These are phyloP conservation scores for Taiozyma onychis DNA, from an alignment of 1,139 yeast species.

Conservation along the genomic window DNA sequence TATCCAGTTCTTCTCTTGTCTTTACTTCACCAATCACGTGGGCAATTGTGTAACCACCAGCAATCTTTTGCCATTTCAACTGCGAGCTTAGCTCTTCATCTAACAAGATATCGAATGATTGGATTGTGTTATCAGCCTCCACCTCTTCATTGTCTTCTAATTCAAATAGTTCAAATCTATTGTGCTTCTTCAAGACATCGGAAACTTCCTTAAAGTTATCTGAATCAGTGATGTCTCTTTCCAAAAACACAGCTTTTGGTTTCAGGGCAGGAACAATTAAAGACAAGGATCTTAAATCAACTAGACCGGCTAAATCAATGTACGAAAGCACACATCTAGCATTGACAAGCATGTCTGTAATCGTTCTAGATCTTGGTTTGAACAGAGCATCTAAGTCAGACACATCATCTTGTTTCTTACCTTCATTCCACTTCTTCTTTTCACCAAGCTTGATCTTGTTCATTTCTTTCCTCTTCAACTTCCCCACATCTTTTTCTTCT, in stretches of 20 bases:
- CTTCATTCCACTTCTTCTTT: conserved; percentile 23
- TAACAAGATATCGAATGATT: conserved; percentile 66
- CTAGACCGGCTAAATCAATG: conserved; percentile 80
- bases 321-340: conserved; percentile 70
- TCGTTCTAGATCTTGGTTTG: conserved; percentile 47
- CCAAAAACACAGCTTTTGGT: conserved; percentile 66
- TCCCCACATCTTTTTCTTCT: conserved; percentile 37
- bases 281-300: conserved; percentile 76
- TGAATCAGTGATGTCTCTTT: conserved; percentile 39
- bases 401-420: conserved; percentile 35
- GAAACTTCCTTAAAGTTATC: conserved; percentile 20
- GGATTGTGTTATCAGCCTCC: conserved; percentile 54
- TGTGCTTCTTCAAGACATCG: conserved; percentile 24
- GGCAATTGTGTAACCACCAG: conserved; percentile 78
- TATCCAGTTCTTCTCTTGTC: conserved; percentile 31
- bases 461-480: conserved; percentile 17
- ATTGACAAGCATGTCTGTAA: conserved; percentile 33
- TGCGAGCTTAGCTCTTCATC: conserved; percentile 60
- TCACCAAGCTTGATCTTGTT: conserved; percentile 22
- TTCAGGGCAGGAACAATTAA: conserved; percentile 76
- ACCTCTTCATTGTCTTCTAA: conserved; percentile 38
- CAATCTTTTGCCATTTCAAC: conserved; percentile 79
- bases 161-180: conserved; percentile 27
- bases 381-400: conserved; percentile 52
- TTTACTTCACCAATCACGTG: conserved; percentile 73